Evolutionary conservation across 306 rosid genomes (phyloP).

Genomic region (Citrullus amarus): DNA sequence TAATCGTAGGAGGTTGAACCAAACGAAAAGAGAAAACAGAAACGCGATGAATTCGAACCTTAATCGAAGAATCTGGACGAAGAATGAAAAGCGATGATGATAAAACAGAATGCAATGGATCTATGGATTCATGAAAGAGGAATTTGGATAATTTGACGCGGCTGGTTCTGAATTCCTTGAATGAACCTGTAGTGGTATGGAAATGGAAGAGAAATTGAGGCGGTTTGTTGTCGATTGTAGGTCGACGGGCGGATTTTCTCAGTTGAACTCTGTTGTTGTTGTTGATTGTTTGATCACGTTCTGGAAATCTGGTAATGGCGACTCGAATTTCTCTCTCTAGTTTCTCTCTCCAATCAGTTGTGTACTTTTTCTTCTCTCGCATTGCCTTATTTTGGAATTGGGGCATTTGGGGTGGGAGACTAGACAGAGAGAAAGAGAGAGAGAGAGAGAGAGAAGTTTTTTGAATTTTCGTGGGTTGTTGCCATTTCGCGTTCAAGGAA

Average conservation of each 20-base stretch:
- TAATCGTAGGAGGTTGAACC: neutral
- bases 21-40: neutral
- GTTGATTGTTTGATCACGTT: neutral
- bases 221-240: neutral
- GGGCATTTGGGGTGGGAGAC: neutral
- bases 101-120: neutral
- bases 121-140: neutral
- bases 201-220: neutral
- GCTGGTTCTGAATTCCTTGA: neutral
- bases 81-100: neutral
- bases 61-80: neutral
- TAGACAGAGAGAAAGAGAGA: neutral
- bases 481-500: neutral
- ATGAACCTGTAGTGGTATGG: neutral
- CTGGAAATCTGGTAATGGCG: constrained; percentile 6
- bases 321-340: neutral
- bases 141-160: neutral
- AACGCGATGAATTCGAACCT: neutral
- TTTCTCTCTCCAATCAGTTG: neutral
- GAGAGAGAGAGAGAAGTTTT: neutral
- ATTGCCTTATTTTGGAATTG: neutral
- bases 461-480: neutral
- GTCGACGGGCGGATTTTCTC: neutral
- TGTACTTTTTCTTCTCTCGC: neutral
- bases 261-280: neutral